Percentiles rank a stretch among this genome's conserved stretches.
Conservation (phyloP, 352 stramenopile genomes). For the Phytophthora tubulina region DNA sequence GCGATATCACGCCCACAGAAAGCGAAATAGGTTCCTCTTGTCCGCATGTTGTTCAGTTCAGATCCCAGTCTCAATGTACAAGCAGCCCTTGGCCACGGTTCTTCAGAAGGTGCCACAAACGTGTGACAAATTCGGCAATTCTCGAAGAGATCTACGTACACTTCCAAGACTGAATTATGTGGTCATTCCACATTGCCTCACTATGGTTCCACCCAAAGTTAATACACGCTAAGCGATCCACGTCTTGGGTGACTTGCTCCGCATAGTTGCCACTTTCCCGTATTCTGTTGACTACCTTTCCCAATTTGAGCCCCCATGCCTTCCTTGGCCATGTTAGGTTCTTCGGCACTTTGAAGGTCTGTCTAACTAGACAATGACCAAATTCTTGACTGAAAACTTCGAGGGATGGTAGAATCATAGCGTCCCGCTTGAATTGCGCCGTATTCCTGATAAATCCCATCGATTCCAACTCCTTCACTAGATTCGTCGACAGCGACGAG, state of each 20-base stretch:
- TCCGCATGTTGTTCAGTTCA: neutral
- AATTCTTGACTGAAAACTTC: constrained; percentile 34
- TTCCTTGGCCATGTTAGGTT: constrained; percentile 35
- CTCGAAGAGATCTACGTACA: too few relatives aligned
- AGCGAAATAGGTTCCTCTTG: neutral
- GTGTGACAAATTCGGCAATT: too few relatives aligned
- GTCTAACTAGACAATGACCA: constrained; percentile 42
- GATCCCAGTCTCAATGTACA: neutral
- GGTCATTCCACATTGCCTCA: neutral
- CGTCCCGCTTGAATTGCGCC: too few relatives aligned
- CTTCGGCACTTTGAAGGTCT: constrained; percentile 44
- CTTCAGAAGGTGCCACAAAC: neutral
- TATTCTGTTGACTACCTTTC: neutral
- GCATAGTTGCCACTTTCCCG: neutral
- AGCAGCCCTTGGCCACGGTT: neutral
- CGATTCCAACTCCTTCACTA: too few relatives aligned
- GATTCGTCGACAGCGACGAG: too few relatives aligned
- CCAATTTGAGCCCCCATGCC: constrained; percentile 42
- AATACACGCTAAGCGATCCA: neutral
- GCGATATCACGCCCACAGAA: neutral
- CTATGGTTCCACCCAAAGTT: neutral
- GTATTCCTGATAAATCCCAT: too few relatives aligned
- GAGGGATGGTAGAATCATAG: constrained; percentile 33
- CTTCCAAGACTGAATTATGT: neutral
- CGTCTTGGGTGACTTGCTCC: neutral